Evolutionary conservation across 176 grass and related monocot species (phyloP).

Genomic region (Oropetium thomaeum): DNA sequence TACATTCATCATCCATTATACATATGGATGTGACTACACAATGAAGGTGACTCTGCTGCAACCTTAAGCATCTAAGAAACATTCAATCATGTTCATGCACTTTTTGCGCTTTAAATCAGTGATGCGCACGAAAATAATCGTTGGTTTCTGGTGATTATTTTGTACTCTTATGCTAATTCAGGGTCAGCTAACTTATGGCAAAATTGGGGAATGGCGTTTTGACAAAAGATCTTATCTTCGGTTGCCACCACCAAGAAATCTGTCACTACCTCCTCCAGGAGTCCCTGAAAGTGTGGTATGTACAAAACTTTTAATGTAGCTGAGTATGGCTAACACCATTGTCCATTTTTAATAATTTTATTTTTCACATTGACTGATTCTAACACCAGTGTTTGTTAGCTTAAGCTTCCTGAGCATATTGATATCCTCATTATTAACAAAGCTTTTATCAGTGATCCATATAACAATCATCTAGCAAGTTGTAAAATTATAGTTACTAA

Average conservation of each 20-base stretch:
- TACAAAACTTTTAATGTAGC: not conserved
- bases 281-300: constrained; percentile 99
- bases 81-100: not conserved
- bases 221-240: constrained; percentile 91
- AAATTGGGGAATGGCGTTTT: constrained; percentile 91
- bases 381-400: not conserved
- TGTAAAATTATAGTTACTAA: not conserved
- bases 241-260: constrained; percentile 85
- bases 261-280: constrained; percentile 79
- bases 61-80: constrained; percentile 23
- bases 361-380: not conserved
- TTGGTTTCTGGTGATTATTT: constrained; percentile 21
- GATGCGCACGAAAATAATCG: not conserved
- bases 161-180: constrained; percentile 23
- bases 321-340: not conserved
- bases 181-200: constrained; percentile 91
- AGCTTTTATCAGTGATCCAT: not conserved
- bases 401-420: constrained; percentile 8
- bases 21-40: constrained; percentile 87
- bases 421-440: not conserved
- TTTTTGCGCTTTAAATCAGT: constrained; percentile 23
- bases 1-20: constrained; percentile 87
- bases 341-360: not conserved
- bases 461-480: constrained; percentile 1
- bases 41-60: constrained; percentile 55